Base-by-base conservation (phyloP, 1,284 basidiomycete species). In the Rhodotorula sp. region DNA sequence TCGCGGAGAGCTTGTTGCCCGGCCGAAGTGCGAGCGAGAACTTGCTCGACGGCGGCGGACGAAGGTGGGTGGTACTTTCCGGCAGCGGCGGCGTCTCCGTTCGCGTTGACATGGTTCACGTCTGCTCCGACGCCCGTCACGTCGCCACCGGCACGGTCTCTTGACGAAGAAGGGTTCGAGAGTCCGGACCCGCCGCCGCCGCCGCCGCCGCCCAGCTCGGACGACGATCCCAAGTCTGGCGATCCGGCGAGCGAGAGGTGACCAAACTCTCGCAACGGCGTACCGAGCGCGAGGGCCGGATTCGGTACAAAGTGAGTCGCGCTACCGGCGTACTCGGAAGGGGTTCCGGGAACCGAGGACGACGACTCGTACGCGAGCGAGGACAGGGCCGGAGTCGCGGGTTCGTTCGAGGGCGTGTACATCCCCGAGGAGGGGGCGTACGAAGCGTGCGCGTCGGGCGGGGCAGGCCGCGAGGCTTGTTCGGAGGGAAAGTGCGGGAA, bases 11-110 rank as follows among this genome's bases (percentile, higher is more conserved):
- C 62, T 51, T 72, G 62, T 58, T 70, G 58, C 1, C 68, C 69
- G 10, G 68, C 72, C 34, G 61, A 58, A n/a, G 68, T 73, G 12
- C 66, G 23, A 16, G 57, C 46, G 26, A 73, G 49, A 51, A 73
- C 65, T 8, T 59, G 26, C 21, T 64, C 63, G 20, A 18, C n/a
- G 21, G 59, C 57, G 20, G 48, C 48, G 16, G 61, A 12, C 29
- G 54, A 56, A 15, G 54, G 26, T 15, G n/a, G 23, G 51, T n/a
- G 12, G 23, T n/a, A 23, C 51, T 52, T 23, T 23, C 21, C 20
- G 23, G 51, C 51, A 23, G 51, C 51, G 8, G 51, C 51, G n/a
- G 51, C 23, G 14, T 21, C 51, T 12, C 23, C 23, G n/a, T 23
- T 18, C 58, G 58, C 23, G n/a, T 43, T 8, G 43, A 29, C 26